These are phyloP conservation scores for Leptodermis oblonga DNA, from an alignment of 257 asterid genomes.

Conservation along the genomic window DNA sequence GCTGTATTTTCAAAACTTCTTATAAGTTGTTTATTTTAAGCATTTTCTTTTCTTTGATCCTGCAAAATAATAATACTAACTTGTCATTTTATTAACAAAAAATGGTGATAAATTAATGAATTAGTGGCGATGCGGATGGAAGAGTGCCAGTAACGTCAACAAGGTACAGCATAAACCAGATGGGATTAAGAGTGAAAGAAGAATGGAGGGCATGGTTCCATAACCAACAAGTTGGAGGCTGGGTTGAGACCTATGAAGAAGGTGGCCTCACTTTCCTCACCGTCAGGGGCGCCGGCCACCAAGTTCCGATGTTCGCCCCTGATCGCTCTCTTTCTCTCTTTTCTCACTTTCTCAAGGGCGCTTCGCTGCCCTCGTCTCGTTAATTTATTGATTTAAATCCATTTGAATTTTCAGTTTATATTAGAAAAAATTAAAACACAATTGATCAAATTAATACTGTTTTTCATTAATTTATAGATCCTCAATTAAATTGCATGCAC, in stretches of 20 bases:
- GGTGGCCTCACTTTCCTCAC: constrained; percentile 23
- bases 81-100: no score
- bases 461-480: no score
- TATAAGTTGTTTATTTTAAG: no score
- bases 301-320: constrained; percentile 26
- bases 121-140: constrained; percentile 47
- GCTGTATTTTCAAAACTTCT: no score
- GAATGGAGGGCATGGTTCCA: constrained; percentile 39
- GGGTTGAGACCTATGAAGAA: constrained; percentile 17
- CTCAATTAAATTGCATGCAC: no score
- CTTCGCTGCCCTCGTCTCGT: constrained; percentile 11
- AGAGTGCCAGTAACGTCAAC: constrained; percentile 37
- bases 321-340: constrained; percentile 21
- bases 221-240: constrained; percentile 24
- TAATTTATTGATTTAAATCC: neutral
- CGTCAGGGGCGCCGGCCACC: constrained; percentile 30
- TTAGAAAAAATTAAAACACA: no score
- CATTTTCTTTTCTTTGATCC: no score
- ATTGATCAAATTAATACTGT: no score
- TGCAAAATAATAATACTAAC: no score
- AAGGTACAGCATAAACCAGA: constrained; percentile 27
- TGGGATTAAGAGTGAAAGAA: constrained; percentile 22
- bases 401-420: neutral
- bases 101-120: no score
- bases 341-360: constrained; percentile 18